Conservation (phyloP, 176 grass and related monocot genomes). For the Saccharum officinarum region DNA sequence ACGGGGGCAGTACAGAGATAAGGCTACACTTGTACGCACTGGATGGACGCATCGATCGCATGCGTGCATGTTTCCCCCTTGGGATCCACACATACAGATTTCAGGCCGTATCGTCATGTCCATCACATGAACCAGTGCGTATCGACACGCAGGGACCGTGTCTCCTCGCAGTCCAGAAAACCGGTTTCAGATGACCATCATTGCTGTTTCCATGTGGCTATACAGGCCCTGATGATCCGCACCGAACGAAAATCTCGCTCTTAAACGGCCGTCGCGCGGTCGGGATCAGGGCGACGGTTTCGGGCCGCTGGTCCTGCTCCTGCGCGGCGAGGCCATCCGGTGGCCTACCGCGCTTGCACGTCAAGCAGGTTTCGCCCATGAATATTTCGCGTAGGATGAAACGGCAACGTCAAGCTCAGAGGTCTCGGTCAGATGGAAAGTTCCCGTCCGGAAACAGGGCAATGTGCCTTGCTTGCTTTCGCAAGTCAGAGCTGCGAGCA, state of each 20-base stretch:
- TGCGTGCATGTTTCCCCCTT: background rate
- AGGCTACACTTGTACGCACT: no score
- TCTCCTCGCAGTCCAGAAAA: background rate
- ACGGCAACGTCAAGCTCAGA: background rate
- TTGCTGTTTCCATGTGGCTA: background rate
- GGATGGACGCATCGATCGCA: no score
- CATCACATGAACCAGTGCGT: background rate
- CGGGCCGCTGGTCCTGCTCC: background rate
- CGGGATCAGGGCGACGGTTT: background rate
- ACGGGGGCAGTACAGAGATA: no score
- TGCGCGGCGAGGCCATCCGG: background rate
- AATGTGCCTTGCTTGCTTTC: constrained; percentile 28
- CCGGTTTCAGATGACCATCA: background rate
- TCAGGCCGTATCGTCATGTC: background rate
- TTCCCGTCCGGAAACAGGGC: background rate
- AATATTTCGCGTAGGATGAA: background rate
- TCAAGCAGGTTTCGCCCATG: background rate
- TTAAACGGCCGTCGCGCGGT: background rate
- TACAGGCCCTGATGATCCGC: no score
- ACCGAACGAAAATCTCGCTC: background rate
- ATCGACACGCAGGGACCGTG: background rate
- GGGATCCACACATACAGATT: background rate
- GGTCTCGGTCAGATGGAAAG: background rate
- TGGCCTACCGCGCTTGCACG: constrained; percentile 6
- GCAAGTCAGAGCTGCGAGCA: background rate